Evolutionary conservation across 2,329 filamentous ascomycete genomes (phyloP).

Genomic region (Aspergillus brunneoviolaceus): DNA sequence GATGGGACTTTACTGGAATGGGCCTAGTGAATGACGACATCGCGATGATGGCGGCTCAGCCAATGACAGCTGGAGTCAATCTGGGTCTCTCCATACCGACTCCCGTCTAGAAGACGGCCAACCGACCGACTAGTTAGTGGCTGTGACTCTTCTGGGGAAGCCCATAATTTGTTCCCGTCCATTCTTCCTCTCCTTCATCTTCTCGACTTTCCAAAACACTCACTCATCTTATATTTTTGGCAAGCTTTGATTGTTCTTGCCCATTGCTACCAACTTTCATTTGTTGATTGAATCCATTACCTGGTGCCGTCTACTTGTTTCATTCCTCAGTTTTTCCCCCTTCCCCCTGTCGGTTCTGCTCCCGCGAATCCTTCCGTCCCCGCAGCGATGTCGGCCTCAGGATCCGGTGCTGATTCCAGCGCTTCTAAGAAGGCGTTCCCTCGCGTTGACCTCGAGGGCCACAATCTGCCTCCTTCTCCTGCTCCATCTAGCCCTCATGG

Average conservation of each 20-base stretch:
- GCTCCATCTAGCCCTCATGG: constrained; percentile 86
- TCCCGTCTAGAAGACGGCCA: constrained; percentile 7
- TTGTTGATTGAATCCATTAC: background rate
- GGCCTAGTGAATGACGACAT: constrained; percentile 23
- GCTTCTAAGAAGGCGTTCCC: constrained; percentile 53
- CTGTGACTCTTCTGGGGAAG: constrained; percentile 16
- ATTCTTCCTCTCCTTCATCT: background rate
- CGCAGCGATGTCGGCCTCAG: constrained; percentile 43
- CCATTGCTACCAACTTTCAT: constrained; percentile 1
- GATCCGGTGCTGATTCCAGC: constrained; percentile 30
- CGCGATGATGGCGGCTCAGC: constrained; percentile 2
- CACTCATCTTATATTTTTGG: constrained; percentile 4
- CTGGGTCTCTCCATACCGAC: constrained; percentile 13
- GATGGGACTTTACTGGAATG: background rate
- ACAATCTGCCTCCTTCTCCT: constrained; percentile 84
- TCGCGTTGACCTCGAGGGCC: constrained; percentile 75
- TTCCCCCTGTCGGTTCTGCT: constrained; percentile 10
- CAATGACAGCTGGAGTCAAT: constrained; percentile 11
- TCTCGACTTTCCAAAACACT: background rate
- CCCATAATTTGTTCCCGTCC: constrained; percentile 6
- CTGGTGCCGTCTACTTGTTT: background rate
- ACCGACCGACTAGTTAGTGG: background rate
- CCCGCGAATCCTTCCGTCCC: constrained; percentile 28
- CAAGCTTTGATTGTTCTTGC: background rate
- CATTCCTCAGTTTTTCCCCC: background rate